Percentiles rank a stretch among this genome's conserved stretches.
phyloP scores from a whole-genome alignment of 495 filamentous ascomycete genomes.

The Penicillium macrosclerotiorum region DNA sequence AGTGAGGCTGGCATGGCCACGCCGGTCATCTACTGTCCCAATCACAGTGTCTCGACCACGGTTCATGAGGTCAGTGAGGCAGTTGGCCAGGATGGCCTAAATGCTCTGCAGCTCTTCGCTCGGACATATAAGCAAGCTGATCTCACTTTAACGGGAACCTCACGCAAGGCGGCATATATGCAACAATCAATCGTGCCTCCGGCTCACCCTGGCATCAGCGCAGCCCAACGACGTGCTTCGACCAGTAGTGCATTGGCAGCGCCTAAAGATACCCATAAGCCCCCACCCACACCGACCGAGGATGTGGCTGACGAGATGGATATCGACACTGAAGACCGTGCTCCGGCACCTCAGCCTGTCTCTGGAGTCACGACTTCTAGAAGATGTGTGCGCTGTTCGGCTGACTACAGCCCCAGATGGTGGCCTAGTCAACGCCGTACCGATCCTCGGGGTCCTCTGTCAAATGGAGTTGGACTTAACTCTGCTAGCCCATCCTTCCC shows the following conservation, averaged over 20 bases:
- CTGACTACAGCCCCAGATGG: constrained; percentile 43
- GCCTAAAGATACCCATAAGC: constrained; percentile 32
- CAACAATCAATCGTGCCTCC: constrained; percentile 47
- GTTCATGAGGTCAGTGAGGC: constrained; percentile 77
- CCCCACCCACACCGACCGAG: constrained; percentile 23
- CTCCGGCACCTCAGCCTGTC: constrained; percentile 14
- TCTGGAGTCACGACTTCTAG: constrained; percentile 20
- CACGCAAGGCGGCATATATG: constrained; percentile 76
- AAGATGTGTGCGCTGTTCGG: constrained; percentile 40
- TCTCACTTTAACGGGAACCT: constrained; percentile 80
- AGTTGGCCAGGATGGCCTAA: constrained; percentile 56
- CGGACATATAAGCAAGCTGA: constrained; percentile 94
- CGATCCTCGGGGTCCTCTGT: constrained; percentile 27
- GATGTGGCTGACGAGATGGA: constrained; percentile 35
- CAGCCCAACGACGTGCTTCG: constrained; percentile 39
- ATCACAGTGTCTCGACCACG: constrained; percentile 67
- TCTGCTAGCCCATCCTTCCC: constrained; percentile 28
- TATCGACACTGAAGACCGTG: constrained; percentile 34
- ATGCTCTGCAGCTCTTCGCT: constrained; percentile 81
- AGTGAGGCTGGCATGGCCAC: constrained; percentile 73
- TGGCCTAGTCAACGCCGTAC: constrained; percentile 36
- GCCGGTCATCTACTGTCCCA: constrained; percentile 85
- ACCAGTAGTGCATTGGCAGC: constrained; percentile 27
- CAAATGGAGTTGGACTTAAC: constrained; percentile 31
- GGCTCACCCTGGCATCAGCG: constrained; percentile 21